phyloP scores from a whole-genome alignment of 2,329 filamentous ascomycete genomes.

The Pseudogymnoascus sp. region DNA sequence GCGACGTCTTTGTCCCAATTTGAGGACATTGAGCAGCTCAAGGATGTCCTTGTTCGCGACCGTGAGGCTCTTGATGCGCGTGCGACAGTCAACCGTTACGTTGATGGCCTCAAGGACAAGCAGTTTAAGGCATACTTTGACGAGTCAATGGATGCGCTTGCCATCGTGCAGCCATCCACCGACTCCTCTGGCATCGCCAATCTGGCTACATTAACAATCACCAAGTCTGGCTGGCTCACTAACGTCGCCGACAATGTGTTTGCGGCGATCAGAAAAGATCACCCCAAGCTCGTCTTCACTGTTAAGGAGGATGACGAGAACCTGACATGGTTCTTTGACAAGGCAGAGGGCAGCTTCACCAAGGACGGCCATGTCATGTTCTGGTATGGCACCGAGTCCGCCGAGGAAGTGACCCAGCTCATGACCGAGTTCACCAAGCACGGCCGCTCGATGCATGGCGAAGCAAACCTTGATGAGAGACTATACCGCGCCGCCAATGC shows the following conservation, averaged over 20 bases:
- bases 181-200: conserved; percentile 64
- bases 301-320: conserved; percentile 95
- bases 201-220: conserved; percentile 84
- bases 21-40: conserved; percentile 66
- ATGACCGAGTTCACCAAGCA: conserved; percentile 80
- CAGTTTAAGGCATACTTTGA: conserved; percentile 93
- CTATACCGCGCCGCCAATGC: conserved; percentile 69
- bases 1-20: conserved; percentile 66
- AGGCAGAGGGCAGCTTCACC: conserved; percentile 85
- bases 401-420: conserved; percentile 71
- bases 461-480: conserved; percentile 81
- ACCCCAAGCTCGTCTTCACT: conserved; percentile 89
- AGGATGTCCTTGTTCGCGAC: conserved; percentile 74
- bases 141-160: conserved; percentile 85
- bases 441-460: conserved; percentile 78
- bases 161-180: conserved; percentile 71
- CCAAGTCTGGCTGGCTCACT: conserved; percentile 87
- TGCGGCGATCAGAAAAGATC: conserved; percentile 85
- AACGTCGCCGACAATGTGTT: conserved; percentile 96
- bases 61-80: conserved; percentile 73
- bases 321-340: conserved; percentile 96
- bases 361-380: conserved; percentile 85
- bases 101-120: conserved; percentile 67
- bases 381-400: conserved; percentile 76
- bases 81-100: conserved; percentile 77